A percentile compares a stretch with the other conserved stretches of the same genome.
phyloP scores from a whole-genome alignment of 805 yeast genomes.

The Hermanozyma aechmeae region DNA sequence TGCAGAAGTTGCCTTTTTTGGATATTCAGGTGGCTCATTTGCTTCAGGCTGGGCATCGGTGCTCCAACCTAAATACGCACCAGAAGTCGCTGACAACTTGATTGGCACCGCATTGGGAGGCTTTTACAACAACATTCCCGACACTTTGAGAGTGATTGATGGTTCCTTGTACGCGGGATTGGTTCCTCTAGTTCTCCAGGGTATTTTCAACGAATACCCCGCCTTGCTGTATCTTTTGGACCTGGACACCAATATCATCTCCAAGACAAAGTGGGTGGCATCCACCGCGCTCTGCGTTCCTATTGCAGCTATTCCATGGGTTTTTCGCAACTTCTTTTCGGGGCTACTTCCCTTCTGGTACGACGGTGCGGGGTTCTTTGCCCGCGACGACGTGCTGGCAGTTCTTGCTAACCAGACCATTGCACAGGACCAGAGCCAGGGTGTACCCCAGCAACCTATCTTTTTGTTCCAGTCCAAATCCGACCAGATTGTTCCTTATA shows the following conservation, averaged over 20 bases:
- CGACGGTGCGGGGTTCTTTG: too few species aligned
- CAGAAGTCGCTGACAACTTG: background rate
- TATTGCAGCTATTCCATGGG: too few species aligned
- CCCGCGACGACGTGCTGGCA: too few species aligned
- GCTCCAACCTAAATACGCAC: conserved; percentile 1
- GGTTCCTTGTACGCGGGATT: conserved; percentile 1
- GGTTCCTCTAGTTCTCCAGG: background rate
- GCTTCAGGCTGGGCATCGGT: conserved; percentile 1
- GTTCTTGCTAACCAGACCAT: too few species aligned
- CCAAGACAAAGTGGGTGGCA: too few species aligned
- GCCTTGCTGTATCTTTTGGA: too few species aligned
- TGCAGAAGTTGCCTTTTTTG: conserved; percentile 8
- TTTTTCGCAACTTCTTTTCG: too few species aligned
- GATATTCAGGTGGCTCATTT: conserved; percentile 1
- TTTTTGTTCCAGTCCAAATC: conserved; percentile 14
- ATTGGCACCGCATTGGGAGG: conserved; percentile 1
- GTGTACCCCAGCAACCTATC: conserved; percentile 15
- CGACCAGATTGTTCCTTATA: conserved; percentile 15
- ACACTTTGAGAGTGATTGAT: background rate
- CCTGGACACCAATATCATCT: too few species aligned
- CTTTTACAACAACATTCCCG: conserved; percentile 1
- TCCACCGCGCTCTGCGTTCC: too few species aligned
- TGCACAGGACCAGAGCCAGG: too few species aligned
- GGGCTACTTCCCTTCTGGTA: too few species aligned
- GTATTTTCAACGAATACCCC: conserved; percentile 1